phyloP scores from a whole-genome alignment of 2,329 filamentous ascomycete genomes.

The Periconia sp. region DNA sequence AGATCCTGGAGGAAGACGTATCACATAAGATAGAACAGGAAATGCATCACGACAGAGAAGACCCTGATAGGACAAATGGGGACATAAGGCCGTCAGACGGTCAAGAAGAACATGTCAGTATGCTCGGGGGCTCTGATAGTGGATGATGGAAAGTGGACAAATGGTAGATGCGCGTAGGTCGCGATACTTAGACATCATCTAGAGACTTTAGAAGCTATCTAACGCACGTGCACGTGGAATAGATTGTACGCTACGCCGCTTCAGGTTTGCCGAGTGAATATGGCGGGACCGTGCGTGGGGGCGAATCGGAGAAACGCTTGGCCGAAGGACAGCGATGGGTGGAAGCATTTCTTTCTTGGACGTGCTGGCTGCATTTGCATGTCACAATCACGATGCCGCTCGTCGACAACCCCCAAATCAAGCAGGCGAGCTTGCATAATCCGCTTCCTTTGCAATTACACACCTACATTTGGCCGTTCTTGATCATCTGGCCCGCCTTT shows the following conservation, averaged over 20 bases:
- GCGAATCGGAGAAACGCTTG: slow-evolving; percentile 5
- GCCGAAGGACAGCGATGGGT: slow-evolving; percentile 9
- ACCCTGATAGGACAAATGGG: no score
- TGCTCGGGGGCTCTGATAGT: not conserved
- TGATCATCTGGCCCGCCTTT: slow-evolving; percentile 90
- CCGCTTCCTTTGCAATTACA: slow-evolving; percentile 82
- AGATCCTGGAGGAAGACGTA: no score
- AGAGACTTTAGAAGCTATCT: no score
- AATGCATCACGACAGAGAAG: no score
- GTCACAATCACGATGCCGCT: slow-evolving; percentile 61
- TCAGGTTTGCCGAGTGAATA: not conserved
- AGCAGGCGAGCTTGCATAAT: slow-evolving; percentile 84
- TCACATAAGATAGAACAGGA: no score
- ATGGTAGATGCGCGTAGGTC: not conserved
- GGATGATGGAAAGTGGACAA: not conserved
- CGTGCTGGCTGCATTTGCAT: slow-evolving; percentile 15
- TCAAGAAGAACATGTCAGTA: no score
- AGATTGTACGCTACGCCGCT: not conserved
- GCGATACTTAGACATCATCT: no score
- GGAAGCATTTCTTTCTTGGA: slow-evolving; percentile 14
- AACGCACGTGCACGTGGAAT: not conserved
- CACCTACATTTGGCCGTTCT: slow-evolving; percentile 91
- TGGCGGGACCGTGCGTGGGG: slow-evolving; percentile 4
- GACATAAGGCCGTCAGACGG: no score
- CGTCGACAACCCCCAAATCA: slow-evolving; percentile 90